Evolutionary conservation across 1,284 basidiomycete genomes (phyloP), one percentile per base, ranked within the genome.

Genomic region (Trametes versicolor): DNA sequence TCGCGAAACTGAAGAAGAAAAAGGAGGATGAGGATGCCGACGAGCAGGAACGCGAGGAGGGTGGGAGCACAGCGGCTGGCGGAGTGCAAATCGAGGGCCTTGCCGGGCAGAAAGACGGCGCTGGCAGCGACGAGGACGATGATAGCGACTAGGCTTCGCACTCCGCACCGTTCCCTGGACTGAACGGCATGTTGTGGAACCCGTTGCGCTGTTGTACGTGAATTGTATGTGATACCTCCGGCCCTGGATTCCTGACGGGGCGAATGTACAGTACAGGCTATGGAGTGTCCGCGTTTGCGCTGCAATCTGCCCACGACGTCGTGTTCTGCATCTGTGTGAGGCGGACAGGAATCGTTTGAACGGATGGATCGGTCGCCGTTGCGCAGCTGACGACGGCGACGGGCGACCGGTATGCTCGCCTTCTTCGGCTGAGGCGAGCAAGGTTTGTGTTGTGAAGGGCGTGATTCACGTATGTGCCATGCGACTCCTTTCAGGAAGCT

Each of bases 1-100:
- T 96, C 56, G 88, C 90, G 67, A 94, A 92, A 80, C 79, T 93
- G 73, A 86, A 88, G 73, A 89, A 90, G 79, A 87, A 83, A 74
- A 81, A 82, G 68, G 80, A 83, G 70, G 81, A 78, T 25, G 81
- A 82, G 67, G 82, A 83, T 61, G 82, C 81, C 32, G 81, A 77
- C 49, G 83, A 77, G 52, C 78, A 77, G 13, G 80, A 77, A 19
- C 81, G 82, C 19, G 76, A 66, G 15, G 78, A 76, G 76, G 60
- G 62, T 7, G 82, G 81, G 21, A 71, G 74, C 27, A 75, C 73
- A 59, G 80, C 80, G 4, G 29, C 32, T 23, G 72, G 76, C 39
- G 79, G 76, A 27, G 80, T 92, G 41, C 81, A 88, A 72, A 90
- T 92, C 67, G 90, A 91, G 77, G 91, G 89, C 29, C 77, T 92